Conservation (phyloP, 2,329 filamentous ascomycete species). For the Exophiala bonariae region DNA sequence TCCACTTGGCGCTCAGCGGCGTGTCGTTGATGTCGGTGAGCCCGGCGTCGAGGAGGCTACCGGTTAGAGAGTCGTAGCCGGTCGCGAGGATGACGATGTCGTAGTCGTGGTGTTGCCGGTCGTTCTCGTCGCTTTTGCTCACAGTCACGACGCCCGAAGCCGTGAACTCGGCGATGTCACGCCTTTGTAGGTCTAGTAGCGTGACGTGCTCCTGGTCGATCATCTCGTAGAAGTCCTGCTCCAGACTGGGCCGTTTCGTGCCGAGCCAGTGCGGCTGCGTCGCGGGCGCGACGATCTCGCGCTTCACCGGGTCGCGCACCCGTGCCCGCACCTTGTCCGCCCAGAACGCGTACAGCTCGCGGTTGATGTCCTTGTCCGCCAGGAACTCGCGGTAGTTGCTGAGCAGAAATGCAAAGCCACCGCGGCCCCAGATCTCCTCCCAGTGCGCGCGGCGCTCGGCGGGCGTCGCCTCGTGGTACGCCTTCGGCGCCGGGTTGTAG, state of each 20-base stretch:
- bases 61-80: slow-evolving; percentile 44
- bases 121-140: slow-evolving; percentile 24
- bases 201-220: slow-evolving; percentile 48
- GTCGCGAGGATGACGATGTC: slow-evolving; percentile 44
- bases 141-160: slow-evolving; percentile 41
- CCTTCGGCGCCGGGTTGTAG: slow-evolving; percentile 55
- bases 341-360: slow-evolving; percentile 56
- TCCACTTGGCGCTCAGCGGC: slow-evolving; percentile 36
- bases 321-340: slow-evolving; percentile 51
- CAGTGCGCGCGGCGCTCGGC: slow-evolving; percentile 52
- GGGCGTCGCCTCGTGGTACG: slow-evolving; percentile 50
- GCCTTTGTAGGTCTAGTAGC: slow-evolving; percentile 44
- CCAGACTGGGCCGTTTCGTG: slow-evolving; percentile 50
- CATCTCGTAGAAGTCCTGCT: slow-evolving; percentile 53
- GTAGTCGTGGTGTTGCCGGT: slow-evolving; percentile 28
- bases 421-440: slow-evolving; percentile 49
- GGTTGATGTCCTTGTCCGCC: slow-evolving; percentile 47
- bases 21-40: slow-evolving; percentile 39
- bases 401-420: slow-evolving; percentile 58
- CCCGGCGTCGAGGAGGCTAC: slow-evolving; percentile 39
- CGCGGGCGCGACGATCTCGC: slow-evolving; percentile 55
- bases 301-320: slow-evolving; percentile 50
- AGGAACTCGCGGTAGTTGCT: slow-evolving; percentile 55
- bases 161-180: slow-evolving; percentile 42
- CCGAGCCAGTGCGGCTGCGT: slow-evolving; percentile 56